A percentile compares a stretch with the other conserved stretches of the same genome.
These are phyloP conservation scores for Penicillium maclennaniae DNA, from an alignment of 495 filamentous ascomycete species.

Conservation along the genomic window DNA sequence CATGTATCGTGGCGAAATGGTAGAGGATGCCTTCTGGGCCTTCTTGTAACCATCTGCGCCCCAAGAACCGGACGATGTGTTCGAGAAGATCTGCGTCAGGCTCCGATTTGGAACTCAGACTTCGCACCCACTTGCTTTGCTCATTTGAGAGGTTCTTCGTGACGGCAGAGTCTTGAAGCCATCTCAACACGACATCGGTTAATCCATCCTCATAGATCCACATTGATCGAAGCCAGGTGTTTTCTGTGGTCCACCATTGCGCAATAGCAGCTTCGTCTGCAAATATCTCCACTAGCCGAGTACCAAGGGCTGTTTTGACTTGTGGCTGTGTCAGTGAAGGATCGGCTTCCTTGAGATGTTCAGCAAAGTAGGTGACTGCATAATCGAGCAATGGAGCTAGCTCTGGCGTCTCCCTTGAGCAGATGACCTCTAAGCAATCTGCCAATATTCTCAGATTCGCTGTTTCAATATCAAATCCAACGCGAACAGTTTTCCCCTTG, in stretches of 20 bases:
- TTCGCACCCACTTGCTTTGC: conserved; percentile 15
- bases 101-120: conserved; percentile 18
- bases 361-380: background rate
- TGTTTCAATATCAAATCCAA: conserved; percentile 8
- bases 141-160: conserved; percentile 13
- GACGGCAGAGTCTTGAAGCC: conserved; percentile 21
- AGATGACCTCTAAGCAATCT: conserved; percentile 5
- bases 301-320: conserved; percentile 10
- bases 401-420: background rate
- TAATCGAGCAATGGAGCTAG: background rate
- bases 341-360: conserved; percentile 7
- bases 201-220: conserved; percentile 13
- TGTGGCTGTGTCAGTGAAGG: conserved; percentile 14
- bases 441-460: conserved; percentile 4
- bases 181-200: conserved; percentile 9
- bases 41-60: conserved; percentile 12
- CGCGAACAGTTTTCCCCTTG: conserved; percentile 8
- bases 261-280: conserved; percentile 4
- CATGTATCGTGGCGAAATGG: conserved; percentile 6
- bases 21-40: background rate
- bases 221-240: background rate
- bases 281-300: conserved; percentile 11
- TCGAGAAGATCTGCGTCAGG: conserved; percentile 23
- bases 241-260: conserved; percentile 10
- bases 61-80: conserved; percentile 9